Conservation (phyloP, 129 eudicot genomes). For the Ambrosia artemisiifolia region DNA sequence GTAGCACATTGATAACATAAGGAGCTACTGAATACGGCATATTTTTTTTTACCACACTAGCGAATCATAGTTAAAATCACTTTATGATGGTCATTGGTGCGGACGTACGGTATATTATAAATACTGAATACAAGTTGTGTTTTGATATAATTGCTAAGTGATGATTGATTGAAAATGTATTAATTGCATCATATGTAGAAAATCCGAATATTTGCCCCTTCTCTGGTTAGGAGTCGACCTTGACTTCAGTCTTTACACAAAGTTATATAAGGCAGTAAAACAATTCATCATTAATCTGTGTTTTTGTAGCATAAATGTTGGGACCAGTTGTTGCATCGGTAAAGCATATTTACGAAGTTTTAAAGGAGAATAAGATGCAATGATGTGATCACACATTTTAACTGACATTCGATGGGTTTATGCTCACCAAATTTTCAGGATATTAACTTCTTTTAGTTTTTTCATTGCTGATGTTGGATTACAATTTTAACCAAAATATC, state of each 20-base stretch:
- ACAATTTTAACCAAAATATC: neutral
- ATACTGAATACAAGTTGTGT: conserved; percentile 1
- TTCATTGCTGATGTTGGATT: neutral
- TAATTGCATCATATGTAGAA: neutral
- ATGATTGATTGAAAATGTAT: conserved; percentile 6
- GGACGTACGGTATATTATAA: neutral
- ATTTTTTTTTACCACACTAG: conserved; percentile 5
- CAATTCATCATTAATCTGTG: neutral
- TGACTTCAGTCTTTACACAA: neutral
- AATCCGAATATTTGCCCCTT: neutral
- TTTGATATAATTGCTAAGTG: neutral
- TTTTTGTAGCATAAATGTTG: neutral
- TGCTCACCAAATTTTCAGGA: conserved; percentile 5
- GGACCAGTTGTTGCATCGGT: neutral
- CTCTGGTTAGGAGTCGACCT: neutral
- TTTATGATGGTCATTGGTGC: neutral
- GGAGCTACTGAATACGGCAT: neutral
- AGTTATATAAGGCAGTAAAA: neutral
- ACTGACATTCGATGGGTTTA: neutral
- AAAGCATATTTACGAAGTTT: neutral
- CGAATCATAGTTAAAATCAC: conserved; percentile 4
- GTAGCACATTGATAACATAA: neutral
- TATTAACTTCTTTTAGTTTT: neutral
- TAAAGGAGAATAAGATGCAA: neutral
- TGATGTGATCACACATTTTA: neutral